phyloP scores from a whole-genome alignment of 495 filamentous ascomycete species.

The Aspergillus sparsus region DNA sequence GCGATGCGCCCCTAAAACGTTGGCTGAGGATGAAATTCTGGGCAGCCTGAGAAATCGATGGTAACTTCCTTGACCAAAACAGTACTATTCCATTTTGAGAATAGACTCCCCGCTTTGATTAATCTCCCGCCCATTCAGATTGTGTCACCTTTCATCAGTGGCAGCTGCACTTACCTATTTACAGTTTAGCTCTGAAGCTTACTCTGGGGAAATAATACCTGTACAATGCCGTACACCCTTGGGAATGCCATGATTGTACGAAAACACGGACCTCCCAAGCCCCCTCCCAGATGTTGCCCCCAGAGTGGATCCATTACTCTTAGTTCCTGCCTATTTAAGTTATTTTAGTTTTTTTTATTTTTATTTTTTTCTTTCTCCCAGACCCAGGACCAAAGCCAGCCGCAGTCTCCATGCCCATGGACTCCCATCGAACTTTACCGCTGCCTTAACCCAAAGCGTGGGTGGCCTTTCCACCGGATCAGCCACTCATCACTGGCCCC shows the following conservation, averaged over 20 bases:
- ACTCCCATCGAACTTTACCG: conserved; percentile 22
- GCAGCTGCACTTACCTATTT: conserved; percentile 1
- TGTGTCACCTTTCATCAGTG: conserved; percentile 3
- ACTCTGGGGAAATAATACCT: background rate
- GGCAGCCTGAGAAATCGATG: conserved; percentile 4
- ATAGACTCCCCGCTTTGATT: conserved; percentile 14
- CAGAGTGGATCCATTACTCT: conserved; percentile 5
- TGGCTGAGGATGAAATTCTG: background rate
- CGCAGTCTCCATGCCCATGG: conserved; percentile 14
- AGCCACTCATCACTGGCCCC: conserved; percentile 13
- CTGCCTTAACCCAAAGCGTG: conserved; percentile 16
- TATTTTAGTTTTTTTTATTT: conserved; percentile 8
- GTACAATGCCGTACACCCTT: background rate
- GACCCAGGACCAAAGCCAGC: conserved; percentile 13
- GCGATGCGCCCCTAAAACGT: background rate
- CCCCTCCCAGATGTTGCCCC: background rate
- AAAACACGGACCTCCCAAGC: conserved; percentile 11
- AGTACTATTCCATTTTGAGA: conserved; percentile 1
- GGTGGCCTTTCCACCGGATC: conserved; percentile 17
- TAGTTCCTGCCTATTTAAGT: conserved; percentile 10
- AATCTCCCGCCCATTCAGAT: conserved; percentile 15
- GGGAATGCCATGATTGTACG: background rate
- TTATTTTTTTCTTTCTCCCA: conserved; percentile 6
- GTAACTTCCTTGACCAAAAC: background rate
- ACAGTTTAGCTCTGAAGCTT: conserved; percentile 12